Evolutionary conservation across 768 basidiomycete species (phyloP).

Genomic region (Lentinus tigrinus): DNA sequence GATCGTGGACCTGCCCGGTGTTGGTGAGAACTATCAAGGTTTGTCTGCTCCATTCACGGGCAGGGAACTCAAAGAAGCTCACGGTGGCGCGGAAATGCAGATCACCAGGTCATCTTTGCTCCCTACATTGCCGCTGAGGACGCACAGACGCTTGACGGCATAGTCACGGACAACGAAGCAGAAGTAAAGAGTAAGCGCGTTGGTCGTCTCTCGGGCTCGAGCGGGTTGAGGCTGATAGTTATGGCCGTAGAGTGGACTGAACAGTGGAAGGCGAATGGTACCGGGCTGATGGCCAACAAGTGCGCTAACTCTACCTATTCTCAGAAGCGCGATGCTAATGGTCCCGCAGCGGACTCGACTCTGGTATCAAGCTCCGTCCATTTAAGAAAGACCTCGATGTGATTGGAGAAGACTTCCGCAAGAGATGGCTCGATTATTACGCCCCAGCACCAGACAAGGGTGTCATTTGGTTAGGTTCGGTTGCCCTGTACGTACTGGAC

Average conservation of each 20-base stretch:
- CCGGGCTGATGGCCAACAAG: conserved; percentile 56
- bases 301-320: conserved; percentile 17
- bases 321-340: not conserved
- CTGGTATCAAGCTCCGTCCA: conserved; percentile 58
- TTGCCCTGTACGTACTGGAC: conserved; percentile 40
- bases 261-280: conserved; percentile 38
- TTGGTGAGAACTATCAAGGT: conserved; percentile 42
- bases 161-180: conserved; percentile 40
- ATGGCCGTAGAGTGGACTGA: conserved; percentile 29
- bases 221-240: not conserved
- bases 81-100: not conserved
- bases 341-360: conserved; percentile 45
- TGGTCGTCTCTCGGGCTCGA: not conserved
- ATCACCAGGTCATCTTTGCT: conserved; percentile 31
- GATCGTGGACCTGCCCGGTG: conserved; percentile 40
- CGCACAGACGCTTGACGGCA: conserved; percentile 47
- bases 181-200: conserved; percentile 39
- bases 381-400: conserved; percentile 45
- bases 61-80: not conserved
- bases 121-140: conserved; percentile 44
- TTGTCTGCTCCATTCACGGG: not conserved
- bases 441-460: conserved; percentile 54
- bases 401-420: conserved; percentile 47
- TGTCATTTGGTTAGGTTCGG: conserved; percentile 41
- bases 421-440: conserved; percentile 52